Percentiles rank a stretch among this genome's conserved stretches.
These are phyloP conservation scores for Pholiota adiposa DNA, from an alignment of 1,284 basidiomycete species.

Conservation along the genomic window DNA sequence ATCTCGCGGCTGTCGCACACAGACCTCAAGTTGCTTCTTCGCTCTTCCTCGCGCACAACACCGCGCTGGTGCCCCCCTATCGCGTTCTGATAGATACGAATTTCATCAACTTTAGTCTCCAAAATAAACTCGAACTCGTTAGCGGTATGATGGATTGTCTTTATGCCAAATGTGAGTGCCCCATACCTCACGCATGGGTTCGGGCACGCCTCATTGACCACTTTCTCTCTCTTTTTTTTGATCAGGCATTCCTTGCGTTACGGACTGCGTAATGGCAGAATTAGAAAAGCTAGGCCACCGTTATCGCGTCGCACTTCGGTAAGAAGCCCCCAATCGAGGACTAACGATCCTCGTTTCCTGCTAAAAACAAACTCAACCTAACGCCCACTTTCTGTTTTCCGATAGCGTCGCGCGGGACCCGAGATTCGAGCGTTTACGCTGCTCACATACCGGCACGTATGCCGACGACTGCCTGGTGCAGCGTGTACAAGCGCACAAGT, in stretches of 20 bases:
- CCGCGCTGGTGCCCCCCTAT: constrained; percentile 95
- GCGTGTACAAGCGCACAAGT: constrained; percentile 92
- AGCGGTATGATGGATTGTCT: constrained; percentile 99
- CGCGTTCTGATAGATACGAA: constrained; percentile 98
- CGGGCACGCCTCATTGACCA: background rate
- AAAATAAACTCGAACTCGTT: constrained; percentile 97
- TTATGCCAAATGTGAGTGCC: constrained; percentile 92
- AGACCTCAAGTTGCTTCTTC: constrained; percentile 87
- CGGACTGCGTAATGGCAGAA: constrained; percentile 98
- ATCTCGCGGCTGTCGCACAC: constrained; percentile 14
- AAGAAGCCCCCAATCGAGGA: constrained; percentile 24
- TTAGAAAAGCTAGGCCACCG: constrained; percentile 96
- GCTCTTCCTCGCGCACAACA: constrained; percentile 96
- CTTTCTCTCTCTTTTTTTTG: background rate
- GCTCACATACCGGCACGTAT: constrained; percentile 94
- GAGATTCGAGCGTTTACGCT: constrained; percentile 92
- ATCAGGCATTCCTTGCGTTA: constrained; percentile 95
- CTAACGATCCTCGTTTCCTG: background rate
- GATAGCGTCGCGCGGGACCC: constrained; percentile 93
- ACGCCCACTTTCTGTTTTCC: constrained; percentile 3
- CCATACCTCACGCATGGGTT: background rate
- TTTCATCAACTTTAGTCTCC: constrained; percentile 98
- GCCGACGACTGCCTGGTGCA: constrained; percentile 99
- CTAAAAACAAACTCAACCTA: constrained; percentile 13
- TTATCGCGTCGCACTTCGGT: constrained; percentile 94